These are phyloP conservation scores for Pythium diclinum DNA, from an alignment of 352 stramenopile genomes.

Conservation along the genomic window DNA sequence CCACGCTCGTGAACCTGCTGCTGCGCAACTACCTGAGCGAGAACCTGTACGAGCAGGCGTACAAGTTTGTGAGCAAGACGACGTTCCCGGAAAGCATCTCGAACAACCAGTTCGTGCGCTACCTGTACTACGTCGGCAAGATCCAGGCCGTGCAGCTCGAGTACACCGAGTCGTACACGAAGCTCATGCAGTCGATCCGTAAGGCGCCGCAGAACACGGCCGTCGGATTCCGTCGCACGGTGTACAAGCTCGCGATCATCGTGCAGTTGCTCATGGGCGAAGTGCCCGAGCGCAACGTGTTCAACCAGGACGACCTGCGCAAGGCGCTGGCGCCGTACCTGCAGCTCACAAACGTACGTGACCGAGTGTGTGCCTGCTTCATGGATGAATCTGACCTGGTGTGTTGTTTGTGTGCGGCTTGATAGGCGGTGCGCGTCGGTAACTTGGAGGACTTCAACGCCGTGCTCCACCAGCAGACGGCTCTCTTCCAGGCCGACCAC, in stretches of 20 bases:
- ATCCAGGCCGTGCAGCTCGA: constrained; percentile 97
- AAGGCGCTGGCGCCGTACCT: constrained; percentile 93
- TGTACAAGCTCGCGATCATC: constrained; percentile 96
- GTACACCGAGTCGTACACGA: constrained; percentile 96
- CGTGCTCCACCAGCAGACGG: constrained; percentile 83
- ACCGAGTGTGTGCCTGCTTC: background rate
- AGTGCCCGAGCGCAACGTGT: constrained; percentile 94
- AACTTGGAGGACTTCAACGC: constrained; percentile 95
- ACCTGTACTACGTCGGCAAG: constrained; percentile 96
- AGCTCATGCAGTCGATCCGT: constrained; percentile 94
- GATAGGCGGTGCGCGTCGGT: constrained; percentile 92
- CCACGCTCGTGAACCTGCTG: constrained; percentile 89
- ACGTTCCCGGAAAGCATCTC: constrained; percentile 88
- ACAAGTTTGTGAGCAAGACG: constrained; percentile 91
- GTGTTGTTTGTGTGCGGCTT: constrained; percentile 1
- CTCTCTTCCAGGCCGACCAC: constrained; percentile 91
- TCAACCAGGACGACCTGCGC: constrained; percentile 89
- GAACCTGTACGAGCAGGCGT: constrained; percentile 91
- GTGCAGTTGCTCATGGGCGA: constrained; percentile 98
- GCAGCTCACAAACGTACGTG: constrained; percentile 90
- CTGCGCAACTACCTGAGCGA: constrained; percentile 89
- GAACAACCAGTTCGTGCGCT: constrained; percentile 99
- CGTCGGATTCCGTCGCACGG: constrained; percentile 93
- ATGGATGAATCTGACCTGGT: background rate
- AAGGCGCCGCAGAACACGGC: constrained; percentile 96